Conservation (phyloP, 345 rosid genomes). For the Acer yangbiense region DNA sequence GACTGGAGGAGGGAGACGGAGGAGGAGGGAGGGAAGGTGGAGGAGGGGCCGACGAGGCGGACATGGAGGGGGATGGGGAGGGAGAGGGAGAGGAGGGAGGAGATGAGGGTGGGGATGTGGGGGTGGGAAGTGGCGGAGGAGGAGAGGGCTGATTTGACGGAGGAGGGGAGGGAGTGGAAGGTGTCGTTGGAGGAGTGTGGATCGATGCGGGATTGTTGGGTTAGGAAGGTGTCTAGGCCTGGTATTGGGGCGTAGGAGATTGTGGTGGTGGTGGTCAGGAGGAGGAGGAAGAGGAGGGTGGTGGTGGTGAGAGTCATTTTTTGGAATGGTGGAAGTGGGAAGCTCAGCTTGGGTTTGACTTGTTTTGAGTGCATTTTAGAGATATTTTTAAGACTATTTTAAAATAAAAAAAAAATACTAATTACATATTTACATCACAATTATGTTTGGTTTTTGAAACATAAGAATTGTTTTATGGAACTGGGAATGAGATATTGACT, state of each 20-base stretch:
- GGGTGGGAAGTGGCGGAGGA: conserved; percentile 26
- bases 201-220: conserved; percentile 54
- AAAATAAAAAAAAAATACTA: too few relatives aligned
- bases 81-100: conserved; percentile 53
- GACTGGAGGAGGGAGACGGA: conserved; percentile 48
- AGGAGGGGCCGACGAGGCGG: conserved; percentile 61
- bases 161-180: conserved; percentile 56
- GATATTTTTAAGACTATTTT: too few relatives aligned
- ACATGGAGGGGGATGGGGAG: conserved; percentile 57
- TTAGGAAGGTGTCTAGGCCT: conserved; percentile 67
- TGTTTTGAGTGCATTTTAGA: background rate
- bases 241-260: conserved; percentile 39
- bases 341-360: background rate
- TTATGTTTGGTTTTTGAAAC: too few relatives aligned
- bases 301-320: conserved; percentile 29
- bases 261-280: conserved; percentile 13
- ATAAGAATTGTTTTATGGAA: too few relatives aligned
- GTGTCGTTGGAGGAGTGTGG: conserved; percentile 72
- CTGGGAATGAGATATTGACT: too few relatives aligned
- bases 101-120: conserved; percentile 36
- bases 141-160: conserved; percentile 55
- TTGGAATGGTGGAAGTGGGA: background rate
- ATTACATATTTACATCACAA: too few relatives aligned
- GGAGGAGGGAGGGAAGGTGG: conserved; percentile 61
- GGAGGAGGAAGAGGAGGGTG: conserved; percentile 24